Evolutionary conservation across 2,329 filamentous ascomycete genomes (phyloP), one percentile per base, ranked within the genome.

Genomic region (Colletotrichum gigasporum): DNA sequence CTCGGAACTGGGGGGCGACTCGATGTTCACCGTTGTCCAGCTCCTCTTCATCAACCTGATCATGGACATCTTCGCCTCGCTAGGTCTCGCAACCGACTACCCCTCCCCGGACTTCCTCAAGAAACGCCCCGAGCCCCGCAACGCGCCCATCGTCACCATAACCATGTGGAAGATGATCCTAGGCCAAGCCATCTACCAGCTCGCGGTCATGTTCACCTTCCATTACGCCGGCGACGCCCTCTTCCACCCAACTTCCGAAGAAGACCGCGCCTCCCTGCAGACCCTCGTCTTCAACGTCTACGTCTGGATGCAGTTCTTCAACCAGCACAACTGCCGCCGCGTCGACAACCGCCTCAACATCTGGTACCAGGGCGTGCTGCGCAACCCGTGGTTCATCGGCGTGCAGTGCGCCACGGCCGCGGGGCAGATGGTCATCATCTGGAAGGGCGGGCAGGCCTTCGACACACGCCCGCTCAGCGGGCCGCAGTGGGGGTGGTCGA

Each of bases 291-390:
- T 95, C 82, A 96, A 95, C 77, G 91, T 90, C 0, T 95, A 94
- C 69, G 91, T 94, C 44, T 94, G 91, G 90, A 94, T 95, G 91
- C 92, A 95, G 70, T 92, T 96, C 68, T 95, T 95, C 83, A 95
- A 96, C 71, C 87, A 93, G 70, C 87, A 92, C 78, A 94, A 92
- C 80, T 94, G 92, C 76, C 90, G 92, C 35, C 87, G 92, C 11
- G 87, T 95, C 8, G 92, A 95, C 75, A 95, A 96, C 76, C 89
- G 88, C 65, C 88, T 94, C 76, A 94, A 96, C 72, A 90, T 96
- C 58, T 79, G 77, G 70, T 93, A 94, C 67, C 91, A 95, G 73
- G 91, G 91, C 24, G 86, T 95, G 44, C 80, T 86, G 16, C 84
- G 84, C 58, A 96, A 96, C 72, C 89, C 85, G 66, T 94, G 92